Conservation (phyloP, 1,284 basidiomycete species). For the Microbotryomycetes sp. region DNA sequence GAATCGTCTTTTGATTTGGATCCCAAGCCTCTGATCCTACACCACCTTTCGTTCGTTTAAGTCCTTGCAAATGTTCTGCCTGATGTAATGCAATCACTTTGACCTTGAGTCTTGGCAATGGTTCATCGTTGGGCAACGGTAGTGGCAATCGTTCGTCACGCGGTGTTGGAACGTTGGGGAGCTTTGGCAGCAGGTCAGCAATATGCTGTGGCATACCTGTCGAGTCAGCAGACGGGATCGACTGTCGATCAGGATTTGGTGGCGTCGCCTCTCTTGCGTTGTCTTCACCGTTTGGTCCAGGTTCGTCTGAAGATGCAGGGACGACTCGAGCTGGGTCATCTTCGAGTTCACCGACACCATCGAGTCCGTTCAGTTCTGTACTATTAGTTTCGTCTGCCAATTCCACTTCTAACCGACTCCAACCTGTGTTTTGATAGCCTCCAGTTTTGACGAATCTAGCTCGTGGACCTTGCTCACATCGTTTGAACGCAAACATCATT, state of each 20-base stretch:
- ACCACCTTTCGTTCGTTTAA: slow-evolving; percentile 65
- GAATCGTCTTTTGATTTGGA: slow-evolving; percentile 65
- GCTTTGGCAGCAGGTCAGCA: slow-evolving; percentile 34
- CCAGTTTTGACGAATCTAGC: slow-evolving; percentile 40
- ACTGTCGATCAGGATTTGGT: background rate
- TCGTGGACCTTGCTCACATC: slow-evolving; percentile 39
- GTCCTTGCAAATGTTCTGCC: slow-evolving; percentile 43
- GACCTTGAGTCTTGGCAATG: slow-evolving; percentile 36
- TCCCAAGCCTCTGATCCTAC: slow-evolving; percentile 67
- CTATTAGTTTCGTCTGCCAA: slow-evolving; percentile 21
- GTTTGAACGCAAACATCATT: slow-evolving; percentile 34
- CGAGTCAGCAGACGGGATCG: slow-evolving; percentile 33
- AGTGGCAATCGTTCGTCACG: slow-evolving; percentile 21
- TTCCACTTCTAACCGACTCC: slow-evolving; percentile 46
- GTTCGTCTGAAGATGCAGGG: background rate
- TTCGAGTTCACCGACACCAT: background rate
- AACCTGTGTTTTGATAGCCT: slow-evolving; percentile 49
- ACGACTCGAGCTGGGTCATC: too few species aligned
- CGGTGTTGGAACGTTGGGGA: slow-evolving; percentile 33
- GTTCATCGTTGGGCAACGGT: slow-evolving; percentile 1
- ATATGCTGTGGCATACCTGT: slow-evolving; percentile 12
- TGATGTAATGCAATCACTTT: slow-evolving; percentile 42
- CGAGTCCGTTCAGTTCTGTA: background rate
- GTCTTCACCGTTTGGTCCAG: background rate
- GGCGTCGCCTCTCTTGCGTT: background rate